These are phyloP conservation scores for Phaeolepiota aurea DNA, from an alignment of 768 basidiomycete species.

Conservation along the genomic window DNA sequence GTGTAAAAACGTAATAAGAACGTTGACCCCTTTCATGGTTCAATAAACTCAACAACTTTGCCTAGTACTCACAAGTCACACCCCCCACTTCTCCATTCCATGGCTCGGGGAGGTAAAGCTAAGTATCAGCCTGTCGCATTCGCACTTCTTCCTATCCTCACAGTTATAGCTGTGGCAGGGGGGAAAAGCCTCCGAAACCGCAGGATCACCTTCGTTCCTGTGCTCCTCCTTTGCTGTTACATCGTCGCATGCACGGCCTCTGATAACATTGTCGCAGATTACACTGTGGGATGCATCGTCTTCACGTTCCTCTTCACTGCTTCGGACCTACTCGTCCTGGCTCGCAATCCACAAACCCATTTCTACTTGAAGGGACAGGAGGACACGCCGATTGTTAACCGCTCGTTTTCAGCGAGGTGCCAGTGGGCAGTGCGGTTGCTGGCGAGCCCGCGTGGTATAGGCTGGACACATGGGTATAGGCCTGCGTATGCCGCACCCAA, in stretches of 20 bases:
- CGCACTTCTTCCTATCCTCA: no score
- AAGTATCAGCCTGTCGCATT: no score
- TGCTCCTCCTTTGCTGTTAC: no score
- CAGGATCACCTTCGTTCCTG: no score
- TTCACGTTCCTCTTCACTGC: background rate
- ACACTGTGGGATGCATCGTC: background rate
- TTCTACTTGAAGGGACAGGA: conserved; percentile 11
- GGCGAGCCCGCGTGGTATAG: conserved; percentile 16
- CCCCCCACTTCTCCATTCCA: no score
- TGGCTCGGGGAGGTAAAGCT: no score
- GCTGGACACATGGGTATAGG: conserved; percentile 21
- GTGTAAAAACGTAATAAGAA: no score
- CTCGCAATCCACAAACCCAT: conserved; percentile 16
- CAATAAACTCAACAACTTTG: no score
- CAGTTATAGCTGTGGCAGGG: no score
- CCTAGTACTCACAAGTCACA: no score
- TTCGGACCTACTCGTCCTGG: conserved; percentile 13
- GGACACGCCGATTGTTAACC: conserved; percentile 8
- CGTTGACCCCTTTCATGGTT: no score
- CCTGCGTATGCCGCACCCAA: conserved; percentile 13
- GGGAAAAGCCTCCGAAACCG: no score
- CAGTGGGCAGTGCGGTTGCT: conserved; percentile 16
- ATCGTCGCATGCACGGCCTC: background rate
- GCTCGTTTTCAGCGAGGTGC: conserved; percentile 11
- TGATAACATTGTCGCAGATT: background rate